These are phyloP conservation scores for Chalciporus sp. DNA, from an alignment of 1,284 basidiomycete genomes.

Conservation along the genomic window DNA sequence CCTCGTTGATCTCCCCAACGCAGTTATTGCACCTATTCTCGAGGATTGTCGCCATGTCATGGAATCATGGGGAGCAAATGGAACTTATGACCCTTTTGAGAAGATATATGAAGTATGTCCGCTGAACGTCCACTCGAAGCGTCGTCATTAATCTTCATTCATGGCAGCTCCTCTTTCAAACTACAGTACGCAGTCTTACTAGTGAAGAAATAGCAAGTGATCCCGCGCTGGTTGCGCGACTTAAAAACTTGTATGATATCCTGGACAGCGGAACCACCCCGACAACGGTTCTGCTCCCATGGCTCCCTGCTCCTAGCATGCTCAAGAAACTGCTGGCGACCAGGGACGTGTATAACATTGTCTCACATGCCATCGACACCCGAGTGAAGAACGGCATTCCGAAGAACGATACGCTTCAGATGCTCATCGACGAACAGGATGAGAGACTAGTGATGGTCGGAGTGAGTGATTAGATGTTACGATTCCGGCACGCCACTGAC, in stretches of 20 bases:
- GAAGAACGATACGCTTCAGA: conserved; percentile 68
- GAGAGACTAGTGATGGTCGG: conserved; percentile 68
- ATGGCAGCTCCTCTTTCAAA: conserved; percentile 67
- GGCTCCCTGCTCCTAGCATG: conserved; percentile 72
- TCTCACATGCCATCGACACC: conserved; percentile 54
- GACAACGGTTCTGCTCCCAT: conserved; percentile 67
- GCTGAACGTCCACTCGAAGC: not conserved
- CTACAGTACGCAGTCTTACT: conserved; percentile 65
- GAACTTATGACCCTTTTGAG: conserved; percentile 69
- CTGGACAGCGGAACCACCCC: conserved; percentile 72
- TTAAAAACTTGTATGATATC: conserved; percentile 63
- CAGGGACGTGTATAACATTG: conserved; percentile 70
- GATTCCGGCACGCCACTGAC: conserved; percentile 23
- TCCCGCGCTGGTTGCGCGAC: conserved; percentile 53
- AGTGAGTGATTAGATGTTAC: conserved; percentile 43
- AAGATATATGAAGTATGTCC: conserved; percentile 64
- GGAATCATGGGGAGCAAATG: conserved; percentile 61
- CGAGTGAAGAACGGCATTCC: conserved; percentile 56
- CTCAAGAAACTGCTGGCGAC: conserved; percentile 67
- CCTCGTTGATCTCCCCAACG: conserved; percentile 16
- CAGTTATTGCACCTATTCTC: conserved; percentile 65
- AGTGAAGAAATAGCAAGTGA: conserved; percentile 70
- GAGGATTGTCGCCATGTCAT: conserved; percentile 61
- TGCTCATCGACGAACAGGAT: conserved; percentile 67
- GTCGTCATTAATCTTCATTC: conserved; percentile 1